Conservation (phyloP, 148 eudicot species). For the Pharnaceum exiguum region DNA sequence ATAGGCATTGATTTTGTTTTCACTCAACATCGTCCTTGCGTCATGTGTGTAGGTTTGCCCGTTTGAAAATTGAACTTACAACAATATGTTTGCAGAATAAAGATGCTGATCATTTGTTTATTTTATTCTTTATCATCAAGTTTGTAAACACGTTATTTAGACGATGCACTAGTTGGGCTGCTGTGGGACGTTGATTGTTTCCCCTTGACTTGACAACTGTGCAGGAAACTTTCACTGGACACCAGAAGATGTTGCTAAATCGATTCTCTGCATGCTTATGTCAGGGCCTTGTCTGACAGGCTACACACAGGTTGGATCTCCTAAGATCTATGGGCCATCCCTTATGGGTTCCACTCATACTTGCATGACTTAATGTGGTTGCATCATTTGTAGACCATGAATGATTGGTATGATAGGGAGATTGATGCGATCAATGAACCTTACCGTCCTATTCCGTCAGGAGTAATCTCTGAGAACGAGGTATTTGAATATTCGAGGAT, state of each 20-base stretch:
- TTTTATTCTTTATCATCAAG: not conserved
- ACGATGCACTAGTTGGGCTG: not conserved
- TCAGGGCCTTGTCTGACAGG: slow-evolving; percentile 95
- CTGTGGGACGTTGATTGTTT: not conserved
- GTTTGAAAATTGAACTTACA: too few species aligned
- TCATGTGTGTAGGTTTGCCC: too few species aligned
- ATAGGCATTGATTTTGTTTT: too few species aligned
- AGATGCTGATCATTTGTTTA: not conserved
- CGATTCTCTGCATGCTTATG: slow-evolving; percentile 89
- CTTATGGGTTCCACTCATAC: slow-evolving; percentile 12
- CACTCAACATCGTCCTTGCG: too few species aligned
- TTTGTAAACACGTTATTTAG: not conserved
- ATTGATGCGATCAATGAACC: slow-evolving; percentile 98
- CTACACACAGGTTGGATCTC: slow-evolving; percentile 69
- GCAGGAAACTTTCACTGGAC: slow-evolving; percentile 96
- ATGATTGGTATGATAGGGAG: slow-evolving; percentile 98
- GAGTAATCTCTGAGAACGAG: slow-evolving; percentile 86
- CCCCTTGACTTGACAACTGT: slow-evolving; percentile 8
- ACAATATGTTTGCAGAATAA: not conserved
- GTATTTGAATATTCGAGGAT: slow-evolving; percentile 23
- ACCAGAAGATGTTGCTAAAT: slow-evolving; percentile 80
- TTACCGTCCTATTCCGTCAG: slow-evolving; percentile 96
- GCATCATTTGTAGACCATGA: slow-evolving; percentile 57
- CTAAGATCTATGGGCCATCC: not conserved
- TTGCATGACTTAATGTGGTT: slow-evolving; percentile 12